These are phyloP conservation scores for Hygrocybe punicea DNA, from an alignment of 768 basidiomycete genomes.

Conservation along the genomic window DNA sequence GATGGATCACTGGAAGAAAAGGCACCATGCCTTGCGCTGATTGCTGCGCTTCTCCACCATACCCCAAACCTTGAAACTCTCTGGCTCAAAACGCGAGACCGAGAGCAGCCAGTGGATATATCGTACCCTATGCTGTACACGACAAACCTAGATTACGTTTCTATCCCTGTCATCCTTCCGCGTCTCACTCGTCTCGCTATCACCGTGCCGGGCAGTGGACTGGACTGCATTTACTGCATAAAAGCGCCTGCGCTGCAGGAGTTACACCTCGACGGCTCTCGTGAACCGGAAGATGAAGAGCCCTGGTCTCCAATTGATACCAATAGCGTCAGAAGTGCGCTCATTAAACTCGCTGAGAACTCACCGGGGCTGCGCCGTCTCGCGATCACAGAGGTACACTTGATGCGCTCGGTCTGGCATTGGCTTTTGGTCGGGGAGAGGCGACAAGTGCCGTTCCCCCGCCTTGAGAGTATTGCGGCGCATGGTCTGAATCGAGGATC, in stretches of 20 bases:
- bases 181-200: conserved; percentile 3
- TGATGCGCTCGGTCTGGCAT: not conserved
- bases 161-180: conserved; percentile 2
- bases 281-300: not conserved
- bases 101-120: not conserved
- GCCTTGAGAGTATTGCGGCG: not conserved
- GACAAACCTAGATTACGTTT: too few relatives aligned
- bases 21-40: not conserved
- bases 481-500: not conserved
- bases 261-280: conserved; percentile 8
- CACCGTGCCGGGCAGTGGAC: conserved; percentile 6
- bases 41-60: conserved; percentile 2
- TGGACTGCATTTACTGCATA: not conserved
- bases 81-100: conserved; percentile 1
- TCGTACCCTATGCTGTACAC: not conserved
- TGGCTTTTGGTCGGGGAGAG: not conserved
- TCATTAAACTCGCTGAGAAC: not conserved
- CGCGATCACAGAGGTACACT: not conserved
- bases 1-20: not conserved
- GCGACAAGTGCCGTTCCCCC: too few relatives aligned
- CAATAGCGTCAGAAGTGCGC: not conserved
- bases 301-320: not conserved
- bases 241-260: conserved; percentile 6
- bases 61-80: conserved; percentile 9
- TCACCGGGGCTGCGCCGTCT: not conserved